These are phyloP conservation scores for Leccinum rimulosum DNA, from an alignment of 768 basidiomycete species.

Conservation along the genomic window DNA sequence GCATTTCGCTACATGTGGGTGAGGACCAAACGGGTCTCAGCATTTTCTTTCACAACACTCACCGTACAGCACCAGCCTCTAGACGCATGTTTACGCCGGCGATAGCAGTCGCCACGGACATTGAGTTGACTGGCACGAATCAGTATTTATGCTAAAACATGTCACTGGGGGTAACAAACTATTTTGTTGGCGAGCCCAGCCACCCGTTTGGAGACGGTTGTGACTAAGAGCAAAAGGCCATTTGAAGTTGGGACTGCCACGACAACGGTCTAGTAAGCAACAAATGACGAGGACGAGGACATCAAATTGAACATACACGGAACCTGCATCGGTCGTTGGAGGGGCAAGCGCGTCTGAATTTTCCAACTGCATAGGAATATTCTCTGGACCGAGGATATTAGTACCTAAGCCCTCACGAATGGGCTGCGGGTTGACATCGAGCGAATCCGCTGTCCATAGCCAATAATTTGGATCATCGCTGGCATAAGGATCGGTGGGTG, in stretches of 20 bases:
- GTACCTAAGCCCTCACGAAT: conserved; percentile 45
- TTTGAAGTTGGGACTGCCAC: conserved; percentile 45
- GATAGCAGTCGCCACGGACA: conserved; percentile 40
- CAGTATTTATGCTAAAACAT: neutral
- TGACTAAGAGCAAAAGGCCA: conserved; percentile 66
- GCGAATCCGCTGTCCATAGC: conserved; percentile 35
- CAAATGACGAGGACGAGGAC: neutral
- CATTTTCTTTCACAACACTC: neutral
- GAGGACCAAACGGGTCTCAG: neutral
- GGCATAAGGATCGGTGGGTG: conserved; percentile 45
- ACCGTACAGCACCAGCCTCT: conserved; percentile 43
- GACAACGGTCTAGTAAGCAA: neutral
- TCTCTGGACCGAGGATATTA: conserved; percentile 54
- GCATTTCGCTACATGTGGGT: conserved; percentile 36
- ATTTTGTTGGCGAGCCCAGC: conserved; percentile 66
- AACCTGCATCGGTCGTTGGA: conserved; percentile 60
- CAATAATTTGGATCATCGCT: conserved; percentile 46
- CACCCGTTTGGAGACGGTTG: conserved; percentile 57
- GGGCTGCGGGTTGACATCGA: conserved; percentile 37
- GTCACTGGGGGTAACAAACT: conserved; percentile 30
- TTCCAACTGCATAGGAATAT: conserved; percentile 51
- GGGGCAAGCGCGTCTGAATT: conserved; percentile 58
- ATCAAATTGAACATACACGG: conserved; percentile 33
- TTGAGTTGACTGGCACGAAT: conserved; percentile 30
- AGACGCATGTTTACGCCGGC: conserved; percentile 44